Percentiles rank a stretch among this genome's conserved stretches.
These are phyloP conservation scores for Trichoderma virens DNA, from an alignment of 495 filamentous ascomycete genomes.

Conservation along the genomic window DNA sequence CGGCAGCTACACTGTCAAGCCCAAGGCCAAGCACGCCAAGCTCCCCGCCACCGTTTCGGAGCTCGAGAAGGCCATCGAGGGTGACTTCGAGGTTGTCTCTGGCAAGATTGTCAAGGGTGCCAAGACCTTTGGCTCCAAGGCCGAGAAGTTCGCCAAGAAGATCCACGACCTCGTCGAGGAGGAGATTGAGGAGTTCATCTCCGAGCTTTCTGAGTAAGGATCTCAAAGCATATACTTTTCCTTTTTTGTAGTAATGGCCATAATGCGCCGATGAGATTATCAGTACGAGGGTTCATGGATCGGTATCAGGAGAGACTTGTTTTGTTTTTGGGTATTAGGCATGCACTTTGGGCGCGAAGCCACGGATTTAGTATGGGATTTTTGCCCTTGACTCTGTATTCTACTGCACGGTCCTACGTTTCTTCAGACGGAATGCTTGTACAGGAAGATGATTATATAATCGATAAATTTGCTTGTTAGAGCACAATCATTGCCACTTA, in stretches of 20 bases:
- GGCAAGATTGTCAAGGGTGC: slow-evolving; percentile 43
- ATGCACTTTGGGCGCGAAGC: slow-evolving; percentile 6
- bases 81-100: slow-evolving; percentile 48
- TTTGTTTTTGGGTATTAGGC: slow-evolving; percentile 3
- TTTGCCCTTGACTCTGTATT: background rate
- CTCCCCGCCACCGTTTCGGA: slow-evolving; percentile 36
- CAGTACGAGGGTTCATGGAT: slow-evolving; percentile 2
- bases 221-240: background rate
- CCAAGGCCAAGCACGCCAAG: slow-evolving; percentile 19
- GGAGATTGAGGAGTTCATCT: slow-evolving; percentile 61
- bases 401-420: background rate
- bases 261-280: slow-evolving; percentile 1
- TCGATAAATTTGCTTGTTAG: background rate
- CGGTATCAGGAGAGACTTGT: slow-evolving; percentile 2
- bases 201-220: slow-evolving; percentile 43
- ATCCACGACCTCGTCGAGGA: slow-evolving; percentile 50
- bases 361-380: background rate
- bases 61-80: slow-evolving; percentile 54
- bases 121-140: slow-evolving; percentile 24
- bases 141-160: slow-evolving; percentile 43
- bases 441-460: slow-evolving; percentile 5
- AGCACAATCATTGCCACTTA: background rate
- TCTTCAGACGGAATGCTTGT: background rate
- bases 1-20: slow-evolving; percentile 44
- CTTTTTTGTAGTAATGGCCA: slow-evolving; percentile 9